Conservation (phyloP, 164 flowering plant species). For the Tetracentron sinense region DNA sequence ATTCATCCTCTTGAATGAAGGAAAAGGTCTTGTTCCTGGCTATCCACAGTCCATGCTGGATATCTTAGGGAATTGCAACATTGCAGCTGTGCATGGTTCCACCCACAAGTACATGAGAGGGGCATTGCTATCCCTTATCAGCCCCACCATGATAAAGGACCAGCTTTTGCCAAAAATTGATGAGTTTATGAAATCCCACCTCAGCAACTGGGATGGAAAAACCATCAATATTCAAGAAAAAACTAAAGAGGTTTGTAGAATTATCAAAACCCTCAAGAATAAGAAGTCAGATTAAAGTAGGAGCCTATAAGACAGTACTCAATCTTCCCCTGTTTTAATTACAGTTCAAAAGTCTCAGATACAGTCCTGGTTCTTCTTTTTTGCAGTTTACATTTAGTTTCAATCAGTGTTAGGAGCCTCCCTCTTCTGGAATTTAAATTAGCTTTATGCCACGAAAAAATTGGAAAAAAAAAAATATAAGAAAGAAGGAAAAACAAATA, state of each 20-base stretch:
- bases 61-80: conserved; percentile 78
- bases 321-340: not conserved
- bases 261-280: not conserved
- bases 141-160: conserved; percentile 66
- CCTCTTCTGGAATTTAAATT: too few relatives aligned
- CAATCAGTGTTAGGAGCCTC: too few relatives aligned
- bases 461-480: too few relatives aligned
- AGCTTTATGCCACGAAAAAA: too few relatives aligned
- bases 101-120: conserved; percentile 88
- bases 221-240: conserved; percentile 72
- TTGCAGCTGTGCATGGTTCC: conserved; percentile 85
- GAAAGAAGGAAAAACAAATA: too few relatives aligned
- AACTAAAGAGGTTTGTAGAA: conserved; percentile 74
- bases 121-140: conserved; percentile 62
- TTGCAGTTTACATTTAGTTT: too few relatives aligned
- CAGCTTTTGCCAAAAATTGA: conserved; percentile 75
- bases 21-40: conserved; percentile 89
- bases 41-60: conserved; percentile 94
- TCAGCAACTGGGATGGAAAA: conserved; percentile 58
- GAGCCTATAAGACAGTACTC: not conserved
- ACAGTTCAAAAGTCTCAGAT: not conserved
- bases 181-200: conserved; percentile 74
- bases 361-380: not conserved
- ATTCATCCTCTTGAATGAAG: conserved; percentile 81
- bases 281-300: not conserved